A percentile compares a stretch with the other conserved stretches of the same genome.
Evolutionary conservation across 805 yeast genomes (phyloP).

Genomic region (Wickerhamomyces sydowiorum): DNA sequence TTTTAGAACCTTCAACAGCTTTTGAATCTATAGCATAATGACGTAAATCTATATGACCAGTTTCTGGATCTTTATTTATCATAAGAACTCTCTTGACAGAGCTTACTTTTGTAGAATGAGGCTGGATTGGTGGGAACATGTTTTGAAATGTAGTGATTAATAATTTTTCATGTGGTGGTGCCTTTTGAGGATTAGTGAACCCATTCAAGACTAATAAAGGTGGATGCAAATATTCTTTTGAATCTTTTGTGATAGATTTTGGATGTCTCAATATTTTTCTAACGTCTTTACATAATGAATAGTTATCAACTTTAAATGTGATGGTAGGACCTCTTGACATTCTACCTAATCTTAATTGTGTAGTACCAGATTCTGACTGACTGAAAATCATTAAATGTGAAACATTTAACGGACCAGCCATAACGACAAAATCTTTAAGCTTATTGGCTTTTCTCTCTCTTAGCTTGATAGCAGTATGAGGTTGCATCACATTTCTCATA

Average conservation of each 20-base stretch:
- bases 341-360: slow-evolving; percentile 76
- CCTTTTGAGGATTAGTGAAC: slow-evolving; percentile 61
- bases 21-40: slow-evolving; percentile 88
- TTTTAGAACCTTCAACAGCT: slow-evolving; percentile 69
- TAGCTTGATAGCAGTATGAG: slow-evolving; percentile 88
- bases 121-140: slow-evolving; percentile 92
- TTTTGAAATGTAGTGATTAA: slow-evolving; percentile 88
- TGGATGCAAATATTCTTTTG: slow-evolving; percentile 61
- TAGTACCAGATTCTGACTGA: slow-evolving; percentile 75
- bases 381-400: slow-evolving; percentile 83
- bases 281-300: slow-evolving; percentile 80
- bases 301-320: slow-evolving; percentile 70
- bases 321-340: slow-evolving; percentile 95
- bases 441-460: slow-evolving; percentile 84
- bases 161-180: slow-evolving; percentile 70
- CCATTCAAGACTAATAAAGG: slow-evolving; percentile 92
- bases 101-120: slow-evolving; percentile 67
- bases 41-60: slow-evolving; percentile 75
- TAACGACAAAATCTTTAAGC: slow-evolving; percentile 90
- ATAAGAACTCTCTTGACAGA: slow-evolving; percentile 81
- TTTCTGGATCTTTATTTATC: slow-evolving; percentile 64
- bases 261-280: slow-evolving; percentile 66
- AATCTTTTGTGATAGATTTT: slow-evolving; percentile 63
- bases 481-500: slow-evolving; percentile 88
- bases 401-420: slow-evolving; percentile 96